Percentiles rank a stretch among this genome's conserved stretches.
Evolutionary conservation across 441 rosid species (phyloP).

Genomic region (Erodium chrysanthum): DNA sequence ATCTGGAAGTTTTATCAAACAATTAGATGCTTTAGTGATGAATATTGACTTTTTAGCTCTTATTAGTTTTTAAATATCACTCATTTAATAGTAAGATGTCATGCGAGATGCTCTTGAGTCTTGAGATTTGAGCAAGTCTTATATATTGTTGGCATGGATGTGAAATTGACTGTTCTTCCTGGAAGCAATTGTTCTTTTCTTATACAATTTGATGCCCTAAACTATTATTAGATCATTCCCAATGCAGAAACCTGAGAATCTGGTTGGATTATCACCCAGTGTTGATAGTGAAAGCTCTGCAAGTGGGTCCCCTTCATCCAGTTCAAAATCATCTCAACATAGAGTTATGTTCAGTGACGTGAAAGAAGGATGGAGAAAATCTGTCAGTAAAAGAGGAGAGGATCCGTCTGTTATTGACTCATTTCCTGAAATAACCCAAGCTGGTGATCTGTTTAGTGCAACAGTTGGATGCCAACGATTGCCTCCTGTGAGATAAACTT

Average conservation of each 20-base stretch:
- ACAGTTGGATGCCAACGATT: conserved; percentile 41
- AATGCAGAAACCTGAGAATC: conserved; percentile 69
- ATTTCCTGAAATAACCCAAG: conserved; percentile 56
- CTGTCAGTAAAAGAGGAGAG: conserved; percentile 44
- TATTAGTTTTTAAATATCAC: too few species aligned
- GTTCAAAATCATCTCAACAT: conserved; percentile 47
- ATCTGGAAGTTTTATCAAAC: too few species aligned
- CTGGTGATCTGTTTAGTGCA: conserved; percentile 65
- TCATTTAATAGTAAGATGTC: background rate
- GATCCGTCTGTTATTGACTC: conserved; percentile 36
- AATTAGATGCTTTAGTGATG: background rate
- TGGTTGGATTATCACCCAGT: conserved; percentile 36
- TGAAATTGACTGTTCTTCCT: background rate
- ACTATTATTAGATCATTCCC: conserved; percentile 3
- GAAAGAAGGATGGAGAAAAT: conserved; percentile 47
- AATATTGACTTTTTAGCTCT: background rate
- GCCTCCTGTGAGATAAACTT: conserved; percentile 46
- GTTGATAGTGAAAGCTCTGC: conserved; percentile 56
- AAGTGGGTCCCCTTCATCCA: conserved; percentile 57
- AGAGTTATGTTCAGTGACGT: conserved; percentile 28
- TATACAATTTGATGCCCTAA: background rate
- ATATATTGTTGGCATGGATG: background rate
- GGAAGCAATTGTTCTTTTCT: background rate
- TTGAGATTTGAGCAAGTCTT: background rate
- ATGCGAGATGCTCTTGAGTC: background rate